These are phyloP conservation scores for Dillenia suffruticosa DNA, from an alignment of 164 flowering plant species.

Conservation along the genomic window DNA sequence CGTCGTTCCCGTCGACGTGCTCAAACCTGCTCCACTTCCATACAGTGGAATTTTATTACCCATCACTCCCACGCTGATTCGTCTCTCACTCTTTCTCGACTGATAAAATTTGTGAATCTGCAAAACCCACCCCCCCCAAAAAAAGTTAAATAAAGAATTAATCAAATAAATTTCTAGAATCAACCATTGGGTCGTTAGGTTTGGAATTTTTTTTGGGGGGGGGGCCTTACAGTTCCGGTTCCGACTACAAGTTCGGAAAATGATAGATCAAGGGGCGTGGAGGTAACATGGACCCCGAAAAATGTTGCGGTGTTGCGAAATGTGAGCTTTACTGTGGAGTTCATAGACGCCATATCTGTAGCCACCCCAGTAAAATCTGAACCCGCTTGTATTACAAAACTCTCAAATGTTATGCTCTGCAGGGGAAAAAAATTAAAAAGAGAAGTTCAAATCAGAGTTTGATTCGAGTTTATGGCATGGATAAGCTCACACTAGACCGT, in stretches of 20 bases:
- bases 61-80: slow-evolving; percentile 33
- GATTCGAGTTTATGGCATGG: no score
- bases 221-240: slow-evolving; percentile 54
- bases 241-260: slow-evolving; percentile 54
- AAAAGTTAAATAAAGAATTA: neutral
- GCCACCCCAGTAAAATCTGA: slow-evolving; percentile 78
- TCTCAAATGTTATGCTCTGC: slow-evolving; percentile 74
- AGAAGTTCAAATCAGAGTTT: neutral
- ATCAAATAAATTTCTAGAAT: neutral
- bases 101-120: slow-evolving; percentile 84
- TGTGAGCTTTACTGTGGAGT: slow-evolving; percentile 61
- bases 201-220: neutral
- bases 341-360: slow-evolving; percentile 76
- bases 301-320: slow-evolving; percentile 84
- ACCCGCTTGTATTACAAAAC: slow-evolving; percentile 68
- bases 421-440: neutral
- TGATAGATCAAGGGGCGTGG: slow-evolving; percentile 69
- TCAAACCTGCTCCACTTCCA: slow-evolving; percentile 69
- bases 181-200: neutral
- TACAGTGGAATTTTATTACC: slow-evolving; percentile 77
- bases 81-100: slow-evolving; percentile 66
- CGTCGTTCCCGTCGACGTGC: slow-evolving; percentile 51
- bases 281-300: slow-evolving; percentile 79
- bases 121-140: slow-evolving; percentile 7
- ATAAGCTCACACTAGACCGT: no score